Percentiles rank a stretch among this genome's conserved stretches.
Evolutionary conservation across 2,329 filamentous ascomycete species (phyloP).

Genomic region (Neofusicoccum umdonicola): DNA sequence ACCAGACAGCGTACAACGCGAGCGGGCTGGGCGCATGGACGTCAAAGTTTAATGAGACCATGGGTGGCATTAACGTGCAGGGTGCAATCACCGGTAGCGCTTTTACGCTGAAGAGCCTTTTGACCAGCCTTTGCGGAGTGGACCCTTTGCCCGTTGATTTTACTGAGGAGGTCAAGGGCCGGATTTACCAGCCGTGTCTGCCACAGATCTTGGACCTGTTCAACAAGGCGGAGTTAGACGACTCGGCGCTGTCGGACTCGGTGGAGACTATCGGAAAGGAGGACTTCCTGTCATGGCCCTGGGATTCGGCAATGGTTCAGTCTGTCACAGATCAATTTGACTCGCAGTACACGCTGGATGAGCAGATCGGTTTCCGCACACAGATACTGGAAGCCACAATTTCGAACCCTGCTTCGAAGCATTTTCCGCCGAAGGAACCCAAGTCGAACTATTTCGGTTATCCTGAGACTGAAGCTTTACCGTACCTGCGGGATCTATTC

Average conservation of each 20-base stretch:
- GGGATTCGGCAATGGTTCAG: constrained; percentile 30
- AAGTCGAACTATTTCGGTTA: constrained; percentile 47
- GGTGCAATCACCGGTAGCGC: constrained; percentile 39
- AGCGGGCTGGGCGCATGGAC: background rate
- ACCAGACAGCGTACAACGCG: background rate
- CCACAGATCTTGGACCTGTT: constrained; percentile 39
- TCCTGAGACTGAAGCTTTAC: constrained; percentile 41
- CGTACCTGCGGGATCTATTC: constrained; percentile 39
- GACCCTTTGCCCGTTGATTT: constrained; percentile 41
- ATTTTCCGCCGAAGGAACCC: constrained; percentile 29
- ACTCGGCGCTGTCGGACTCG: background rate
- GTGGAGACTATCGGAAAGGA: background rate
- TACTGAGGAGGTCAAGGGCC: constrained; percentile 34
- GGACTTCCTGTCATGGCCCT: constrained; percentile 12
- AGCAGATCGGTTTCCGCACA: constrained; percentile 36
- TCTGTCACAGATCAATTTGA: constrained; percentile 42
- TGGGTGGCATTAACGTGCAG: constrained; percentile 25
- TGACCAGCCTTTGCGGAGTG: constrained; percentile 41
- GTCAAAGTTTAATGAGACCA: constrained; percentile 19
- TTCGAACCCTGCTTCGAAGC: constrained; percentile 27
- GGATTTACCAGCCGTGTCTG: constrained; percentile 43
- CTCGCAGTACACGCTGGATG: constrained; percentile 34
- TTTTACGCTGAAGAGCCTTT: constrained; percentile 40
- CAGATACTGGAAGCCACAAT: constrained; percentile 19
- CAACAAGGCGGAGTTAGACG: constrained; percentile 24